Percentiles rank a stretch among this genome's conserved stretches.
Evolutionary conservation across 83 land plant species (phyloP).

Genomic region (Isoetes engelmannii): DNA sequence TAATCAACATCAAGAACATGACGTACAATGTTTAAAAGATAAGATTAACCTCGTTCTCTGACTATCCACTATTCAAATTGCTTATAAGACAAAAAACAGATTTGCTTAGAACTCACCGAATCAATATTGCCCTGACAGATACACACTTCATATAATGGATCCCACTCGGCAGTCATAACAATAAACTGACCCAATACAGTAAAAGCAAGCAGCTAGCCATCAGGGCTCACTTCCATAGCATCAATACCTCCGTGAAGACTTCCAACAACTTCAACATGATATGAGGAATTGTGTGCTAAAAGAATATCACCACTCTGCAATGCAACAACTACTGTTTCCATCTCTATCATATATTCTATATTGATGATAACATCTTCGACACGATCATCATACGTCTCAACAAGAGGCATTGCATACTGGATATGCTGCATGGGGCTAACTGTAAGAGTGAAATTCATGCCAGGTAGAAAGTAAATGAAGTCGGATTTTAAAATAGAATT

Average conservation of each 20-base stretch:
- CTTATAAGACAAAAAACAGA: too few species aligned
- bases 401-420: too few species aligned
- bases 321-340: constrained; percentile 69
- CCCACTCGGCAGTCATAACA: constrained; percentile 94
- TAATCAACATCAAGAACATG: too few species aligned
- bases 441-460: too few species aligned
- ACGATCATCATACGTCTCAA: too few species aligned
- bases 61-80: too few species aligned
- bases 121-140: constrained; percentile 31
- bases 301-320: constrained; percentile 49
- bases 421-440: too few species aligned
- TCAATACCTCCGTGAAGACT: constrained; percentile 73
- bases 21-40: too few species aligned
- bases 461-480: neutral
- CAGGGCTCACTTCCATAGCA: constrained; percentile 78
- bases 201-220: constrained; percentile 83
- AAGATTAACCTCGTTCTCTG: too few species aligned
- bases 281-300: constrained; percentile 35
- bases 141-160: constrained; percentile 62
- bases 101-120: constrained; percentile 28
- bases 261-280: constrained; percentile 66
- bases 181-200: constrained; percentile 70
- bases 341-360: constrained; percentile 79
- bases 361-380: constrained; percentile 39
- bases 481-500: neutral